These are phyloP conservation scores for Curvularia sp. DNA, from an alignment of 2,329 filamentous ascomycete species.

Conservation along the genomic window DNA sequence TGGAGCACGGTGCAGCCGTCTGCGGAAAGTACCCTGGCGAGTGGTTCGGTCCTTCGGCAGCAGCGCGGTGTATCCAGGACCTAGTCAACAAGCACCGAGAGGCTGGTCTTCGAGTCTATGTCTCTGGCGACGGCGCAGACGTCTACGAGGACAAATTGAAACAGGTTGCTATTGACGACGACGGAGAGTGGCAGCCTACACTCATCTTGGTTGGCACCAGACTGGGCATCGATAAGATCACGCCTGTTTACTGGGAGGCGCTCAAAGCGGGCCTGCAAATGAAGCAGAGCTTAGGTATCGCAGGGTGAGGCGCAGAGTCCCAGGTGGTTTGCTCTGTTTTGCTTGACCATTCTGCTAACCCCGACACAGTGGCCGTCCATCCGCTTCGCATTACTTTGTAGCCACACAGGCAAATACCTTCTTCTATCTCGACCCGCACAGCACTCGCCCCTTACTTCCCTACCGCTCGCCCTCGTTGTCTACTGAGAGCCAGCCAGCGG, in stretches of 20 bases:
- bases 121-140: constrained; percentile 87
- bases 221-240: constrained; percentile 92
- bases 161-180: constrained; percentile 73
- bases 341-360: constrained; percentile 16
- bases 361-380: constrained; percentile 77
- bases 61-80: constrained; percentile 89
- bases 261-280: constrained; percentile 84
- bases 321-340: background rate
- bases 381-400: constrained; percentile 82
- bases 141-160: constrained; percentile 92
- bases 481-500: constrained; percentile 1
- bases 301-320: constrained; percentile 69
- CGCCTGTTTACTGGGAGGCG: constrained; percentile 94
- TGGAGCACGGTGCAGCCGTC: constrained; percentile 81
- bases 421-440: constrained; percentile 95
- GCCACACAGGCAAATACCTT: constrained; percentile 77
- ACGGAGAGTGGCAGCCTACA: constrained; percentile 77
- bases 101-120: constrained; percentile 77
- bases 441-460: constrained; percentile 77
- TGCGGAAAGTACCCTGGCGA: constrained; percentile 96
- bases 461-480: constrained; percentile 53
- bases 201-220: constrained; percentile 88
- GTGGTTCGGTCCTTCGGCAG: constrained; percentile 98
- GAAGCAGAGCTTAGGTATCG: constrained; percentile 93
- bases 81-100: constrained; percentile 71